A percentile compares a stretch with the other conserved stretches of the same genome.
phyloP scores from a whole-genome alignment of 148 eudicot species.

The Mesembryanthemum crystallinum region DNA sequence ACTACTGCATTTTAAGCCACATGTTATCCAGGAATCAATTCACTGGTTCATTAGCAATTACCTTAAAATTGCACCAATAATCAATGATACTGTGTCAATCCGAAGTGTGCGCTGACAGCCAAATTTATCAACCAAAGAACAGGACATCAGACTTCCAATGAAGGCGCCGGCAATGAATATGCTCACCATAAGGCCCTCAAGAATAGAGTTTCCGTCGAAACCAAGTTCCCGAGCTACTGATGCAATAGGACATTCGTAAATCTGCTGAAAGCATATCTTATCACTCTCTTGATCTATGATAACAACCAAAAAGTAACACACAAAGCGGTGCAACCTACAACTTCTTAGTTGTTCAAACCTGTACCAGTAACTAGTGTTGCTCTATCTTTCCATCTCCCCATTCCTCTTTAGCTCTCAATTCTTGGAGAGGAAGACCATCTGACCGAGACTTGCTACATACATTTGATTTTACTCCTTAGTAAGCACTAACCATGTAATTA shows the following conservation, averaged over 20 bases:
- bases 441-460: too few relatives aligned
- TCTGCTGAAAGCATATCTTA: conserved; percentile 36
- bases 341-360: neutral
- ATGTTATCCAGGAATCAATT: neutral
- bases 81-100: conserved; percentile 65
- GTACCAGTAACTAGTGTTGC: neutral
- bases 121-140: conserved; percentile 54
- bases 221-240: conserved; percentile 75
- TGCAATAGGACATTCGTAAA: conserved; percentile 82
- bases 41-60: conserved; percentile 28
- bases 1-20: too few relatives aligned
- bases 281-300: neutral
- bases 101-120: conserved; percentile 77
- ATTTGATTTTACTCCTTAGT: too few relatives aligned
- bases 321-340: neutral
- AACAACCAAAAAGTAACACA: neutral
- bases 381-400: neutral
- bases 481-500: too few relatives aligned
- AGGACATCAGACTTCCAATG: conserved; percentile 57
- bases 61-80: conserved; percentile 72
- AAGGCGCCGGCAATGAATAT: conserved; percentile 82
- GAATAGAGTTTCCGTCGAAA: conserved; percentile 67
- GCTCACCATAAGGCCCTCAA: conserved; percentile 84
- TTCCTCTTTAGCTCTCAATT: neutral
- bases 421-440: too few relatives aligned